A percentile compares a stretch with the other conserved stretches of the same genome.
Conservation (phyloP, 306 rosid species). For the Astragalus glycyphyllos region DNA sequence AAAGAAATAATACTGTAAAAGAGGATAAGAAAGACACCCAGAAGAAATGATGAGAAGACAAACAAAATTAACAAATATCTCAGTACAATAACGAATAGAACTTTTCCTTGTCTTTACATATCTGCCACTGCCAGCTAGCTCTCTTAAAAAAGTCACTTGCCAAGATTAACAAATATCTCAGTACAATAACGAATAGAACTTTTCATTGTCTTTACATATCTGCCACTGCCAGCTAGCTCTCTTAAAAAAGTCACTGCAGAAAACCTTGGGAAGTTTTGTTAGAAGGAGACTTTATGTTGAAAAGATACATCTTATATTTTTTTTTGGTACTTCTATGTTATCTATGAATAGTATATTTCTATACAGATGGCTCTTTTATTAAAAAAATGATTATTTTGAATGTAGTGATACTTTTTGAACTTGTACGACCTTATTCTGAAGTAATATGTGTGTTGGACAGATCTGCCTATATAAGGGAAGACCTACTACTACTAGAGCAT, state of each 20-base stretch:
- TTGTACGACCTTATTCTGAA: too few relatives aligned
- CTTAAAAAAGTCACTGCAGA: too few relatives aligned
- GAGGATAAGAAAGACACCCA: background rate
- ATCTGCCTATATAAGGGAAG: too few relatives aligned
- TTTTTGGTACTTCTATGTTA: background rate
- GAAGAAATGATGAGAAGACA: conserved; percentile 3
- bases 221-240: too few relatives aligned
- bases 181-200: too few relatives aligned
- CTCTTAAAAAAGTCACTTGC: background rate
- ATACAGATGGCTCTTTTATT: background rate
- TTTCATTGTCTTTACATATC: too few relatives aligned
- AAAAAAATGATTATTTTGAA: background rate
- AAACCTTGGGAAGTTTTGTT: conserved; percentile 13
- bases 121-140: background rate
- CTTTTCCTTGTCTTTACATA: background rate
- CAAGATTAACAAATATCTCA: too few relatives aligned
- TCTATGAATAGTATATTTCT: background rate
- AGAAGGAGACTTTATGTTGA: background rate
- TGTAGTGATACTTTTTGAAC: too few relatives aligned
- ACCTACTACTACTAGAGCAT: too few relatives aligned
- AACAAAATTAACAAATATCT: background rate
- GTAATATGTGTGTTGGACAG: too few relatives aligned
- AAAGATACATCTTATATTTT: background rate
- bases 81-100: background rate
- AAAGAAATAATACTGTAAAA: background rate